Evolutionary conservation across 2,329 filamentous ascomycete species (phyloP), one percentile per base, ranked within the genome.

Genomic region (Beauveria asiatica): DNA sequence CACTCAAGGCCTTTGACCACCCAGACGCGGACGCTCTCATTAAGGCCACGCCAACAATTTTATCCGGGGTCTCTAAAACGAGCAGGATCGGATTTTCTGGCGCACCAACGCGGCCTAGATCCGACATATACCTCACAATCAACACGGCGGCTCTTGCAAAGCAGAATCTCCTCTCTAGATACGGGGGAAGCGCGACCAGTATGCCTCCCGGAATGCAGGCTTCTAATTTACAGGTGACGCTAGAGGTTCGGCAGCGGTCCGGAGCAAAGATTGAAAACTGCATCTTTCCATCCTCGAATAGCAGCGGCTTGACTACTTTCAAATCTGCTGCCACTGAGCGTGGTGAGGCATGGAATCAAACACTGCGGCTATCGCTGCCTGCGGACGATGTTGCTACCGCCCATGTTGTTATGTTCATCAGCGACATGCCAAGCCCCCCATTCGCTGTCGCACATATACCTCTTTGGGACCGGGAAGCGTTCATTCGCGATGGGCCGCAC

Each of bases 401-500:
- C 11, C 94, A 99, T 75, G 78, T 97, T 27, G 89, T 96, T 39
- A 89, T 99, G 83, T 92, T 90, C 65, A 77, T 99, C 59, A 87
- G 92, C 9, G 92, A 97, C 74, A 84, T 89, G 55, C 92, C 93
- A 0, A 87, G 88, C 59, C 87, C 90, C 50, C 92, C 94, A 0
- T 97, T 97, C 71, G 93, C 94, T 2, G 80, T 97, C 48, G 90
- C 90, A 16, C 92, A 95, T 80, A 87, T 99, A 78, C 94, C 94
- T 0, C 79, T 99, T 2, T 99, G 95, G 94, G 89, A 93, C 56
- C 84, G 90, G 25, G 86, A 92, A 61, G 93, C 94, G 0, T 99
- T 99, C 69, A 84, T 95, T 55, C 83, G 87, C 52, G 93, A 99
- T 69, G 93, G 93, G 0, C 76, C 84, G 21, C 93, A 97, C 70